Conservation (phyloP, 1,284 basidiomycete species). For the Fomitopsis betulina region DNA sequence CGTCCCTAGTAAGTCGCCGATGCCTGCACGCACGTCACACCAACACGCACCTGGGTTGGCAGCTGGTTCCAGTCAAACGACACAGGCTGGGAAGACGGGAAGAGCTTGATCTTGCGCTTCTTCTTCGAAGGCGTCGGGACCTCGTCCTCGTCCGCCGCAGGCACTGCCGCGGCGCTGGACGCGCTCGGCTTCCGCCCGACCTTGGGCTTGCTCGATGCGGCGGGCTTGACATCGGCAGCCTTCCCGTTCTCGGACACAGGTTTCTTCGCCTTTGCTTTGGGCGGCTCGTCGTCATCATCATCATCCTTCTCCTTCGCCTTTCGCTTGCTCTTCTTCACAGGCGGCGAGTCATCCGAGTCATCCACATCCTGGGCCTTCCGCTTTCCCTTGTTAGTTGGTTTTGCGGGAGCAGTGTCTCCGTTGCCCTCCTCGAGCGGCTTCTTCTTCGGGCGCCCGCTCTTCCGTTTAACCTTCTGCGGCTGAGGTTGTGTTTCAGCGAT, state of each 20-base stretch:
- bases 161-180: background rate
- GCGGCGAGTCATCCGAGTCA: constrained; percentile 1
- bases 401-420: constrained; percentile 15
- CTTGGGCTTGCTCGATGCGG: background rate
- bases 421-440: constrained; percentile 8
- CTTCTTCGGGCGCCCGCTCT: constrained; percentile 3
- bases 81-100: constrained; percentile 35
- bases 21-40: constrained; percentile 2
- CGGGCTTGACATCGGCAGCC: background rate
- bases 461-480: background rate
- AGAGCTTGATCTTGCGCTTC: constrained; percentile 58
- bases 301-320: background rate
- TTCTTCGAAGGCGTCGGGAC: constrained; percentile 45
- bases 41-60: constrained; percentile 29
- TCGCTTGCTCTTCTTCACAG: constrained; percentile 7
- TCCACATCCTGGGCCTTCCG: constrained; percentile 23
- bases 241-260: background rate
- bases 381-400: constrained; percentile 24
- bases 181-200: background rate
- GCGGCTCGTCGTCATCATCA: constrained; percentile 2
- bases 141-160: constrained; percentile 6
- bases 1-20: background rate
- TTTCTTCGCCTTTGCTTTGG: constrained; percentile 14
- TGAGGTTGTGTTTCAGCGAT: constrained; percentile 11
- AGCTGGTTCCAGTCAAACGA: constrained; percentile 37